Conservation (phyloP, 371 early-diverging fungal genomes). For the Saksenaea vasiformis region DNA sequence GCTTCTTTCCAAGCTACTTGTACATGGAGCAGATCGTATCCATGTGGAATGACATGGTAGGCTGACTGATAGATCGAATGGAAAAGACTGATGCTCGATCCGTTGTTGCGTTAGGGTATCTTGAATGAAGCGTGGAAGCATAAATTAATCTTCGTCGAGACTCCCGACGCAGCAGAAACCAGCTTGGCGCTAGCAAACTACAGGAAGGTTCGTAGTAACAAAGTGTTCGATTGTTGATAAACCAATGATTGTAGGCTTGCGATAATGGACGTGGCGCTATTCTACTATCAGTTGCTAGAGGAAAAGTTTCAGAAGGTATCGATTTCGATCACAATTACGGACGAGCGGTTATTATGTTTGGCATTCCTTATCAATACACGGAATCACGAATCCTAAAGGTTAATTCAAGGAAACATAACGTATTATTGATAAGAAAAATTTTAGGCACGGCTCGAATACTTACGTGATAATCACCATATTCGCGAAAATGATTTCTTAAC, state of each 20-base stretch:
- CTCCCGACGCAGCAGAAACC: slow-evolving; percentile 99
- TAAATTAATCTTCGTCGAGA: slow-evolving; percentile 99
- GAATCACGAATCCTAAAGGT: slow-evolving; percentile 94
- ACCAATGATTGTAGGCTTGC: slow-evolving; percentile 74
- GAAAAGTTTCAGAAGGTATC: slow-evolving; percentile 99
- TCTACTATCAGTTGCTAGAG: slow-evolving; percentile 99
- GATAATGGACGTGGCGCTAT: slow-evolving; percentile 99
- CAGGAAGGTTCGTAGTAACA: slow-evolving; percentile 56
- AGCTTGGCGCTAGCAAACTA: slow-evolving; percentile 96
- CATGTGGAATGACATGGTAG: slow-evolving; percentile 96
- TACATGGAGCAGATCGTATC: slow-evolving; percentile 99
- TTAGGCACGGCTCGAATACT: slow-evolving; percentile 93
- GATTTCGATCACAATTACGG: slow-evolving; percentile 99
- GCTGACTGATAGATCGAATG: slow-evolving; percentile 10
- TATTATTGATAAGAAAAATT: slow-evolving; percentile 7
- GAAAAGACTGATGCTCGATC: not conserved
- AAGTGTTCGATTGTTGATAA: not conserved
- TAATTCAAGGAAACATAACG: not conserved
- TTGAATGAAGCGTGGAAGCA: slow-evolving; percentile 94
- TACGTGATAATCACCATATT: slow-evolving; percentile 92
- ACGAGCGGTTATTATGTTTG: slow-evolving; percentile 98
- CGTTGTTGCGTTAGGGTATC: slow-evolving; percentile 65
- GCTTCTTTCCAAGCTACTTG: slow-evolving; percentile 99
- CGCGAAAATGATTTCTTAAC: slow-evolving; percentile 99
- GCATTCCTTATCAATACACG: slow-evolving; percentile 99